These are phyloP conservation scores for Ophiocordyceps camponoti-floridani DNA, from an alignment of 2,329 filamentous ascomycete species.

Conservation along the genomic window DNA sequence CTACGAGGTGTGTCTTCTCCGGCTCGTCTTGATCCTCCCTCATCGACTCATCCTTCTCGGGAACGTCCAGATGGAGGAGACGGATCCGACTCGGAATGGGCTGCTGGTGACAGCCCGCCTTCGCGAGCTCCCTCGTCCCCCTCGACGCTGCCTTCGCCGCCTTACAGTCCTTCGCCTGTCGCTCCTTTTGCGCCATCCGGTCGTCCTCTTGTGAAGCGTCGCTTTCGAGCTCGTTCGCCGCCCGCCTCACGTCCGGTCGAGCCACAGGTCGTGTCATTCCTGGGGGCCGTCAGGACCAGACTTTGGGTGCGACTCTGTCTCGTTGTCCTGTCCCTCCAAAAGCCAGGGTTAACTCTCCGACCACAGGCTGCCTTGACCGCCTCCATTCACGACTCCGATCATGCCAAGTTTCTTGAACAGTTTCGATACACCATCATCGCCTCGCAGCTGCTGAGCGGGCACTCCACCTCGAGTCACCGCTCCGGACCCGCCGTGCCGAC, in stretches of 20 bases:
- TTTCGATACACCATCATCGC: conserved; percentile 89
- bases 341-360: background rate
- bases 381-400: conserved; percentile 58
- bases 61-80: conserved; percentile 26
- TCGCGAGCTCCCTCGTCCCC: conserved; percentile 11
- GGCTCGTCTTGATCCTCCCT: background rate
- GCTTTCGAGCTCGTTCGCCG: conserved; percentile 31
- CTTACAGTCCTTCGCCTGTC: conserved; percentile 20
- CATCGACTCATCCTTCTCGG: conserved; percentile 3
- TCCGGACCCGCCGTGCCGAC: conserved; percentile 4
- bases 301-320: conserved; percentile 26
- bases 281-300: conserved; percentile 27
- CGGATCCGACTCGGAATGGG: conserved; percentile 27
- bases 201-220: conserved; percentile 32
- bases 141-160: conserved; percentile 17
- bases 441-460: conserved; percentile 68
- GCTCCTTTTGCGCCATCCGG: conserved; percentile 37
- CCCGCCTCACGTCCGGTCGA: conserved; percentile 24
- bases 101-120: conserved; percentile 19
- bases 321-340: background rate
- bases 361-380: conserved; percentile 50
- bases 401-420: conserved; percentile 72
- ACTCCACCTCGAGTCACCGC: conserved; percentile 28
- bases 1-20: conserved; percentile 51
- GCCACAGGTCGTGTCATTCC: conserved; percentile 13